Conservation (phyloP, 1,139 yeast genomes). For the Nakaseomyces bracarensis region DNA sequence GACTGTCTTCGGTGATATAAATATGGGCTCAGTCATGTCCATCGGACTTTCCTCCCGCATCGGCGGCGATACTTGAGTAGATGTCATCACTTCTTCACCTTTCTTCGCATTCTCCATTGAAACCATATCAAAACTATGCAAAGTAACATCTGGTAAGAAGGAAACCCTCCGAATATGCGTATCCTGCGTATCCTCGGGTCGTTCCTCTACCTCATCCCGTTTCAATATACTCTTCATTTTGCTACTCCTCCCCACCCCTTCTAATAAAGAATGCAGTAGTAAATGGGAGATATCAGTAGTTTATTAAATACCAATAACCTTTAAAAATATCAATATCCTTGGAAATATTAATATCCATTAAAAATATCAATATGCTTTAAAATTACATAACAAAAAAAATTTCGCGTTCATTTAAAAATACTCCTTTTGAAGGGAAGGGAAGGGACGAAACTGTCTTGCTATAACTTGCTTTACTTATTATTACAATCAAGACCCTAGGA, state of each 20-base stretch:
- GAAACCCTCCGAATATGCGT: conserved; percentile 45
- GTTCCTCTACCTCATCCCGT: not conserved
- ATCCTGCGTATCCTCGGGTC: not conserved
- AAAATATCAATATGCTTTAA: too few relatives aligned
- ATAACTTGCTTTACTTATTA: too few relatives aligned
- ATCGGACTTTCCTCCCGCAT: not conserved
- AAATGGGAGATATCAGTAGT: too few relatives aligned
- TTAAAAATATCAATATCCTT: too few relatives aligned
- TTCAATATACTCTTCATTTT: not conserved
- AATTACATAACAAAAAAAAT: too few relatives aligned
- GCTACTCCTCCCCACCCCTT: too few relatives aligned
- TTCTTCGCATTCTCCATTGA: conserved; percentile 27
- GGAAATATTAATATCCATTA: too few relatives aligned
- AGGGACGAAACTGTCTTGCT: too few relatives aligned
- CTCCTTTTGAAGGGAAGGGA: too few relatives aligned
- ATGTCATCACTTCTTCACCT: conserved; percentile 12
- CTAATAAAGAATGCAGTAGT: too few relatives aligned
- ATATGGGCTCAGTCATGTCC: conserved; percentile 1
- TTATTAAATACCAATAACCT: not conserved
- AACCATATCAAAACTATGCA: conserved; percentile 53
- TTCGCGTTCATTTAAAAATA: not conserved
- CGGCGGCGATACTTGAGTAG: conserved; percentile 16
- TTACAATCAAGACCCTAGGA: too few relatives aligned
- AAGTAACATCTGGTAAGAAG: conserved; percentile 68
- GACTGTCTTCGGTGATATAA: not conserved